Evolutionary conservation across 139 green algal genomes (phyloP).

Genomic region (Spirogloea muscicola): DNA sequence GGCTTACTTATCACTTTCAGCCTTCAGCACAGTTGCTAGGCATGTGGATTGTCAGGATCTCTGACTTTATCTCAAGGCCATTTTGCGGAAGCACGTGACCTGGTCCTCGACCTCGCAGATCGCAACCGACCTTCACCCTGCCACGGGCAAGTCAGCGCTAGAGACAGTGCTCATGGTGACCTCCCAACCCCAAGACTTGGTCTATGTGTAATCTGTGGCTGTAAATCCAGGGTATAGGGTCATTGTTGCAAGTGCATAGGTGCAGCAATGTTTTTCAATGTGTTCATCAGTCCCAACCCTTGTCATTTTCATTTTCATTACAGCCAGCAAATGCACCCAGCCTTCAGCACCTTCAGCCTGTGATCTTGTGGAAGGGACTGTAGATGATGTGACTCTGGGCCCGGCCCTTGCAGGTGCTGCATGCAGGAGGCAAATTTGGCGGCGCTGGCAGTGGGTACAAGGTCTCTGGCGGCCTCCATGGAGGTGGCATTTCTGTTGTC

Average conservation of each 20-base stretch:
- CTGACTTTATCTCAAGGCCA: too few relatives aligned
- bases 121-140: constrained; percentile 77
- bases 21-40: background rate
- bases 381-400: too few relatives aligned
- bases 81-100: too few relatives aligned
- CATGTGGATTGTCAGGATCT: too few relatives aligned
- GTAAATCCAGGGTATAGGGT: too few relatives aligned
- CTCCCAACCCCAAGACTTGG: too few relatives aligned
- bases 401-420: constrained; percentile 62
- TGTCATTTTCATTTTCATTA: background rate
- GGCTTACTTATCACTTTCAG: background rate
- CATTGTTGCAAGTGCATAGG: too few relatives aligned
- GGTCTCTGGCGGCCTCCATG: constrained; percentile 88
- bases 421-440: constrained; percentile 97
- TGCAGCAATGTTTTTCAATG: background rate
- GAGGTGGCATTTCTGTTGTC: constrained; percentile 88
- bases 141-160: constrained; percentile 74
- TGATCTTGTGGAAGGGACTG: too few relatives aligned
- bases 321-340: background rate
- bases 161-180: constrained; percentile 64
- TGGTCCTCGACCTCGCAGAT: too few relatives aligned
- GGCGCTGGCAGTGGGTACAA: constrained; percentile 67
- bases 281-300: background rate
- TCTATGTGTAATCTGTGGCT: too few relatives aligned
- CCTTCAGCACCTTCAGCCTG: too few relatives aligned